Evolutionary conservation across 371 early-diverging fungal genomes (phyloP).

Genomic region (Saksenaea vasiformis): DNA sequence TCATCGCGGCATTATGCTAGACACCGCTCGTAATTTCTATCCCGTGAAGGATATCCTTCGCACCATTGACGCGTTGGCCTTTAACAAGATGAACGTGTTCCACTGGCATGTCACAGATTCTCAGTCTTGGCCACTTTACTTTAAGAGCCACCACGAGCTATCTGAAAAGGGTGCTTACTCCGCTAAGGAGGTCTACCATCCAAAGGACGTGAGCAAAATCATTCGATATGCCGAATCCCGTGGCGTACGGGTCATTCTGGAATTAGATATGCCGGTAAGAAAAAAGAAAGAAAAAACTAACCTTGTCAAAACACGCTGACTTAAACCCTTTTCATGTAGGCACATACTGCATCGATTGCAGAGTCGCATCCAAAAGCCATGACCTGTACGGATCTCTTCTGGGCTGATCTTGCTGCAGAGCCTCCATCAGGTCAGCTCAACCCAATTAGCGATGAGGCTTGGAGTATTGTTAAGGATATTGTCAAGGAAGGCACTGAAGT

Average conservation of each 20-base stretch:
- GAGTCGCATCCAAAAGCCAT: slow-evolving; percentile 51
- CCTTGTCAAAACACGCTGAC: too few relatives aligned
- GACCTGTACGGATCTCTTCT: slow-evolving; percentile 47
- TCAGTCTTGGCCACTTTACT: slow-evolving; percentile 75
- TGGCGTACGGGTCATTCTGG: slow-evolving; percentile 78
- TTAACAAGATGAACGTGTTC: slow-evolving; percentile 79
- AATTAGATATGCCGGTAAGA: slow-evolving; percentile 71
- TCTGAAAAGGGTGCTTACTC: slow-evolving; percentile 70
- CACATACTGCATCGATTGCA: slow-evolving; percentile 62
- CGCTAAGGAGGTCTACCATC: slow-evolving; percentile 55
- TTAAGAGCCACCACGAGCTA: slow-evolving; percentile 66
- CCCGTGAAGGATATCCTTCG: slow-evolving; percentile 61
- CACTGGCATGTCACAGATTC: slow-evolving; percentile 87
- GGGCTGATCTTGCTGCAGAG: slow-evolving; percentile 60
- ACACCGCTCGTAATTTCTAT: slow-evolving; percentile 79
- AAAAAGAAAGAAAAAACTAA: background rate
- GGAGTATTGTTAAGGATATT: slow-evolving; percentile 60
- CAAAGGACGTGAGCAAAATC: slow-evolving; percentile 59
- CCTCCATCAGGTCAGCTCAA: slow-evolving; percentile 80
- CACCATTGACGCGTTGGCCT: slow-evolving; percentile 76
- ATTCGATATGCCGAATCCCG: slow-evolving; percentile 68
- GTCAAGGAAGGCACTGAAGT: slow-evolving; percentile 58
- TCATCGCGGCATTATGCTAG: slow-evolving; percentile 78
- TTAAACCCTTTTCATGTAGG: slow-evolving; percentile 18
- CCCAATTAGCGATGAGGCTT: slow-evolving; percentile 56